Evolutionary conservation across 306 rosid genomes (phyloP), one percentile per base, ranked within the genome.

Genomic region (Rosa chinensis): DNA sequence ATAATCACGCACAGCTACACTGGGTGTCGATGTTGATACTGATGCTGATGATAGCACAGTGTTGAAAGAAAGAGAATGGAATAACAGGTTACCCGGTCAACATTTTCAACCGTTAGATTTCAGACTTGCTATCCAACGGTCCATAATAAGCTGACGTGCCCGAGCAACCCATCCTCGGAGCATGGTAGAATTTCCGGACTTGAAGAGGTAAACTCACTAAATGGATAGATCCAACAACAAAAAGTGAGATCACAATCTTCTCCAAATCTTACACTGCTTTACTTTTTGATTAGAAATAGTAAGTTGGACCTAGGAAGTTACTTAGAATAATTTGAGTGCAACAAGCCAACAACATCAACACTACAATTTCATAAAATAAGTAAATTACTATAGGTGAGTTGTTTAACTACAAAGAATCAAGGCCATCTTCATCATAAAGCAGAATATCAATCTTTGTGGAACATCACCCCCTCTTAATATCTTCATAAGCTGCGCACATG

Each of bases 161-260:
- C 28, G 1, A 25, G 28, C 28, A 25, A 0, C 1, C 1, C 28
- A 25, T 0, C 1, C 28, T 25, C 28, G 28, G 28, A 25, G 28
- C 28, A 25, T 25, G 28, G 28, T 0, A 25, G 28, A 25, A 25
- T 25, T 25, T 25, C n/a, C n/a, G 72, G 62, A 52, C 59, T 62
- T 49, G 70, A 35, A 49, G 63, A 32, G 49, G 49, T 25, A 35
- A 35, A 45, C 66, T 18, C 13, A 72, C 63, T 25, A 10, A 18
- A 23, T 9, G 16, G 8, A 72, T 18, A 55, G 40, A 59, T 73
- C 55, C 39, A 43, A 25, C 32, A 14, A 74, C 18, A 37, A 45
- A 70, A 79, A 75, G 86, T 44, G 66, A 20, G 74, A 66, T 63
- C 63, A 66, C 66, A 68, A 66, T 77, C 79, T 56, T 63, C 82